Percentiles rank a stretch among this genome's conserved stretches.
Evolutionary conservation across 768 basidiomycete species (phyloP).

Genomic region (Leccinum ochraceum): DNA sequence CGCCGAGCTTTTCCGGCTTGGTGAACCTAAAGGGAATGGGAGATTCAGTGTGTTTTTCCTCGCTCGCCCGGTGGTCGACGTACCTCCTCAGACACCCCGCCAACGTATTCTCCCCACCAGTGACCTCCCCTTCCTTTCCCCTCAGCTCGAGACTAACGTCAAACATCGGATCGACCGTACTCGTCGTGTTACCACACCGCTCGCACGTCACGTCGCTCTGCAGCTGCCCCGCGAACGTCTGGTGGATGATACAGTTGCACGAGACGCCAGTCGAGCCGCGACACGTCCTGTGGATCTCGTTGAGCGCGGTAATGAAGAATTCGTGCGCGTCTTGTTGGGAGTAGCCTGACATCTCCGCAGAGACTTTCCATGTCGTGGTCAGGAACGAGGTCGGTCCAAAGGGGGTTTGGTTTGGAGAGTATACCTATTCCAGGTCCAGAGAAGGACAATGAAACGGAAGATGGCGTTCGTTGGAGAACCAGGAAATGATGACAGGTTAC

Average conservation of each 20-base stretch:
- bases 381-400: slow-evolving; percentile 85
- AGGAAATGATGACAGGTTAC: neutral
- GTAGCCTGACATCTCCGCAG: slow-evolving; percentile 84
- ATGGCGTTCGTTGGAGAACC: neutral
- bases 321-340: slow-evolving; percentile 95
- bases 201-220: slow-evolving; percentile 91
- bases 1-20: slow-evolving; percentile 77
- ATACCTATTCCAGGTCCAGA: slow-evolving; percentile 40
- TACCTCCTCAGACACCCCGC: slow-evolving; percentile 75
- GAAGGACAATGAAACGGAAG: neutral
- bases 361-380: slow-evolving; percentile 76
- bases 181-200: slow-evolving; percentile 75
- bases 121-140: slow-evolving; percentile 45
- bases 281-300: slow-evolving; percentile 82
- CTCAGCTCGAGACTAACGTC: slow-evolving; percentile 88
- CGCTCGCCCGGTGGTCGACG: slow-evolving; percentile 7
- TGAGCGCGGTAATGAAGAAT: slow-evolving; percentile 79
- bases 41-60: neutral
- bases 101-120: slow-evolving; percentile 63
- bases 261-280: slow-evolving; percentile 72
- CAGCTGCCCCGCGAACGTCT: slow-evolving; percentile 82
- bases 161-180: slow-evolving; percentile 84
- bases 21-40: slow-evolving; percentile 59
- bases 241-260: slow-evolving; percentile 91
- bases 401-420: slow-evolving; percentile 57